phyloP scores from a whole-genome alignment of 2,329 filamentous ascomycete species.

The Colletotrichum australisinense region DNA sequence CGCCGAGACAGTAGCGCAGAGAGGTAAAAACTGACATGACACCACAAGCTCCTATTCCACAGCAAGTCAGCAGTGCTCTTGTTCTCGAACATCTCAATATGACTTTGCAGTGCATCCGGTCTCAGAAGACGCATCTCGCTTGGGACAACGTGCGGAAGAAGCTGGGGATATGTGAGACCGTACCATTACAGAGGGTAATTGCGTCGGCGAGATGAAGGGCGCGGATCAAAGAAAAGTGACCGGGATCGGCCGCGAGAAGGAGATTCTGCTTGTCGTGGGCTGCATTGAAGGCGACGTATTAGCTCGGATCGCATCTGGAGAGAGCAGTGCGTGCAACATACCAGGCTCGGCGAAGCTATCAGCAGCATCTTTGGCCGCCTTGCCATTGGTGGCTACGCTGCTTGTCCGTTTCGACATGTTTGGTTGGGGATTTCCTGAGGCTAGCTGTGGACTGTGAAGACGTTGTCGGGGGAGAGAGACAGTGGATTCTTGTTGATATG shows the following conservation, averaged over 20 bases:
- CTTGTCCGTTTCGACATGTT: conserved; percentile 73
- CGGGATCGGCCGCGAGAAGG: conserved; percentile 75
- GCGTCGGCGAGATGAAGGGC: conserved; percentile 84
- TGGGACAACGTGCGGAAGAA: background rate
- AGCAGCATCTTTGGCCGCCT: conserved; percentile 46
- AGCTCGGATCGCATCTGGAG: background rate
- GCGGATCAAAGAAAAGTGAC: conserved; percentile 78
- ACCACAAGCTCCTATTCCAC: conserved; percentile 65
- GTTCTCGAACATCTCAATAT: background rate
- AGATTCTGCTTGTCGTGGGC: conserved; percentile 81
- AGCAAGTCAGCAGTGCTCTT: conserved; percentile 11
- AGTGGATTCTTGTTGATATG: background rate
- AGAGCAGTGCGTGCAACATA: conserved; percentile 40
- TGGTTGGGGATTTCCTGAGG: conserved; percentile 34
- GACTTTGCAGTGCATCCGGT: background rate
- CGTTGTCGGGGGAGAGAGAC: background rate
- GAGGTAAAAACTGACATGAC: conserved; percentile 97
- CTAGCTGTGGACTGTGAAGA: background rate
- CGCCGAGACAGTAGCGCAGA: conserved; percentile 88
- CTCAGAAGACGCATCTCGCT: background rate
- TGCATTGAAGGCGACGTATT: conserved; percentile 44
- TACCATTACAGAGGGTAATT: conserved; percentile 86
- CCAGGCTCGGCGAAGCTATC: conserved; percentile 45
- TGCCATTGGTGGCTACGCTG: conserved; percentile 59
- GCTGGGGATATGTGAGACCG: conserved; percentile 30